A percentile compares a stretch with the other conserved stretches of the same genome.
Conservation (phyloP, 1,284 basidiomycete species). For the Cutaneotrichosporon dermatis region DNA sequence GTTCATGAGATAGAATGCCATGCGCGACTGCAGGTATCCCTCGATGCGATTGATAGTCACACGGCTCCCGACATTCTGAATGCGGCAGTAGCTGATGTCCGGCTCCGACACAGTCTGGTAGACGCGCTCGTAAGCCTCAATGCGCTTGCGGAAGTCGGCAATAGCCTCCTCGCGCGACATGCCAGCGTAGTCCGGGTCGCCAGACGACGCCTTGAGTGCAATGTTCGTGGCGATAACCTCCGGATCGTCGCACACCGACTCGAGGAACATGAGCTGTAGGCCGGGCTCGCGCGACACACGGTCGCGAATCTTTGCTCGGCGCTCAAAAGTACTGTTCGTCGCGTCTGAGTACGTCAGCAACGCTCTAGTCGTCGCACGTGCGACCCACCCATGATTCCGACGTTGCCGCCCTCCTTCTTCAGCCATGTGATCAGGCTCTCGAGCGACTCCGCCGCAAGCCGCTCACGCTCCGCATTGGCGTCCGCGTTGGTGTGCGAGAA, state of each 20-base stretch:
- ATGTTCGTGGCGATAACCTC: slow-evolving; percentile 91
- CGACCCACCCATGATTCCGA: slow-evolving; percentile 85
- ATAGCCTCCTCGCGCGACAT: slow-evolving; percentile 81
- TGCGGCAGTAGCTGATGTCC: slow-evolving; percentile 77
- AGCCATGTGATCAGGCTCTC: slow-evolving; percentile 95
- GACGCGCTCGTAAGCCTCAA: slow-evolving; percentile 88
- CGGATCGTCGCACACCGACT: slow-evolving; percentile 91
- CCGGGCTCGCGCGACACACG: slow-evolving; percentile 82
- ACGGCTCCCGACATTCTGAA: slow-evolving; percentile 80
- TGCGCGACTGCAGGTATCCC: slow-evolving; percentile 91
- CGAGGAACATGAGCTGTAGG: slow-evolving; percentile 88
- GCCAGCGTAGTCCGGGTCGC: slow-evolving; percentile 95
- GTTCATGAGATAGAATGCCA: slow-evolving; percentile 99
- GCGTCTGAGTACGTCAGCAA: slow-evolving; percentile 60
- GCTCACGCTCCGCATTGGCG: slow-evolving; percentile 72
- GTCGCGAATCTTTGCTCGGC: slow-evolving; percentile 73
- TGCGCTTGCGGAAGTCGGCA: slow-evolving; percentile 83
- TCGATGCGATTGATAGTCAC: slow-evolving; percentile 79
- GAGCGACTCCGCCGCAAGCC: slow-evolving; percentile 83
- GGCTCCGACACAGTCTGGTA: slow-evolving; percentile 92
- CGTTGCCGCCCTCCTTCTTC: slow-evolving; percentile 84
- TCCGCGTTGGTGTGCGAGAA: slow-evolving; percentile 84
- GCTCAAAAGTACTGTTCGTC: slow-evolving; percentile 78
- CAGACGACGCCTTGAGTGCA: slow-evolving; percentile 88
- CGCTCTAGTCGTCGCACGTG: neutral